Evolutionary conservation across 2,329 filamentous ascomycete species (phyloP).

Genomic region (Mollisiaceae sp.): DNA sequence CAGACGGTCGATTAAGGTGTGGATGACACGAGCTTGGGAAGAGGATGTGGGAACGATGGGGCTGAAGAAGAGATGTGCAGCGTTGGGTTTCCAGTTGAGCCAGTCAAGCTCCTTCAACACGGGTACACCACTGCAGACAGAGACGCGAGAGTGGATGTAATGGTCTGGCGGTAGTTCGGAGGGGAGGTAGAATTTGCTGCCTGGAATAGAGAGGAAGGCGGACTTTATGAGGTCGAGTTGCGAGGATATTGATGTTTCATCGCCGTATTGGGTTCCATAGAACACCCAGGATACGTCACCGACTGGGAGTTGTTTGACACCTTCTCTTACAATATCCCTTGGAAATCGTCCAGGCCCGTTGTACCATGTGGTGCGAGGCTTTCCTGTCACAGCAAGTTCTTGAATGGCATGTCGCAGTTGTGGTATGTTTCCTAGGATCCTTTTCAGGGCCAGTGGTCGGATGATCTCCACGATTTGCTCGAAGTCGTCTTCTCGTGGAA

Average conservation of each 20-base stretch:
- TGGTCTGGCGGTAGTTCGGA: slow-evolving; percentile 40
- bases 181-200: slow-evolving; percentile 42
- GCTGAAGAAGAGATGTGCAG: slow-evolving; percentile 55
- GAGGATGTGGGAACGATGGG: slow-evolving; percentile 45
- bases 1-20: slow-evolving; percentile 52
- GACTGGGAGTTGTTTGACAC: slow-evolving; percentile 38
- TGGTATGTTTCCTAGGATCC: slow-evolving; percentile 41
- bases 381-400: slow-evolving; percentile 41
- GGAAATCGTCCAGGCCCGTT: slow-evolving; percentile 36
- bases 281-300: slow-evolving; percentile 43
- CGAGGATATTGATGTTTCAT: slow-evolving; percentile 34
- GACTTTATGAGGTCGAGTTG: slow-evolving; percentile 38
- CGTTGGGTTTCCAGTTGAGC: slow-evolving; percentile 58
- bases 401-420: slow-evolving; percentile 42
- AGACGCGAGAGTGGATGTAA: slow-evolving; percentile 40
- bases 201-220: slow-evolving; percentile 40
- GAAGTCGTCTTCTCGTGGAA: slow-evolving; percentile 55
- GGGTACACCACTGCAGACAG: slow-evolving; percentile 40
- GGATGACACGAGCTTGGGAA: slow-evolving; percentile 50
- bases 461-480: slow-evolving; percentile 54
- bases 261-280: slow-evolving; percentile 42
- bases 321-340: slow-evolving; percentile 39
- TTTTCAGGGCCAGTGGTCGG: slow-evolving; percentile 40
- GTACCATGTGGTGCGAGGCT: slow-evolving; percentile 39
- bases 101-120: slow-evolving; percentile 44